Conservation (phyloP, 78 protist genomes). For the Pigoraptor vietnamica region DNA sequence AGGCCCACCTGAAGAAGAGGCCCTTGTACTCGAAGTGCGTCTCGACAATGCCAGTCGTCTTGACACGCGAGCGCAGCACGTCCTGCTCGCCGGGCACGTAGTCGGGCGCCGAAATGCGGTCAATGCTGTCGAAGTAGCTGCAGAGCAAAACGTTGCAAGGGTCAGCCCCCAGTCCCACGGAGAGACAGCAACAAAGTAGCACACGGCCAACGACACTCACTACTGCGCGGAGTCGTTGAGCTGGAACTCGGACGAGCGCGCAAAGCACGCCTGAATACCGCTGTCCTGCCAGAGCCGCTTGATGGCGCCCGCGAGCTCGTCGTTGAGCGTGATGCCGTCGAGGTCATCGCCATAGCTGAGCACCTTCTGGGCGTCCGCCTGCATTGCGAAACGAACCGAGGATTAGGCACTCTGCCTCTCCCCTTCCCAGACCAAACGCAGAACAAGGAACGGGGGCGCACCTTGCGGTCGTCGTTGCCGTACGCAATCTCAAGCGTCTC, state of each 20-base stretch:
- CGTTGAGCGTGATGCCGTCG: slow-evolving; percentile 9
- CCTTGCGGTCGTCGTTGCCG: slow-evolving; percentile 3
- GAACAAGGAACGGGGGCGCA: neutral
- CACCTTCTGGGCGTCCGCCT: slow-evolving; percentile 7
- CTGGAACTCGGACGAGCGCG: slow-evolving; percentile 72
- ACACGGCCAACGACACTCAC: slow-evolving; percentile 29
- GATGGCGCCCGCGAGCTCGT: slow-evolving; percentile 37
- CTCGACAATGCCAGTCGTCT: slow-evolving; percentile 90
- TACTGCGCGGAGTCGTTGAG: slow-evolving; percentile 83
- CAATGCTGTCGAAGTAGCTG: slow-evolving; percentile 67
- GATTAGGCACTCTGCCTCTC: too few species aligned
- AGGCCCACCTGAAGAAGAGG: slow-evolving; percentile 33
- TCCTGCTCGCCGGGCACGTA: slow-evolving; percentile 86
- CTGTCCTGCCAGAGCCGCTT: slow-evolving; percentile 72
- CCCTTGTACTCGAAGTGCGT: slow-evolving; percentile 53
- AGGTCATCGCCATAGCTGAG: neutral
- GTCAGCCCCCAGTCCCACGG: neutral
- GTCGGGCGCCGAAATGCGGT: slow-evolving; percentile 45
- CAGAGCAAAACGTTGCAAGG: neutral
- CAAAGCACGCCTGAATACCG: slow-evolving; percentile 60
- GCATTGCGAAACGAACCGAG: too few species aligned
- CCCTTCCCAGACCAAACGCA: too few species aligned
- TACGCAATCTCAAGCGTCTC: neutral
- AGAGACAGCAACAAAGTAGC: neutral
- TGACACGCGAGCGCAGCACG: slow-evolving; percentile 81